Evolutionary conservation across 1,284 basidiomycete genomes (phyloP).

Genomic region (Stygiomarasmius scandens): DNA sequence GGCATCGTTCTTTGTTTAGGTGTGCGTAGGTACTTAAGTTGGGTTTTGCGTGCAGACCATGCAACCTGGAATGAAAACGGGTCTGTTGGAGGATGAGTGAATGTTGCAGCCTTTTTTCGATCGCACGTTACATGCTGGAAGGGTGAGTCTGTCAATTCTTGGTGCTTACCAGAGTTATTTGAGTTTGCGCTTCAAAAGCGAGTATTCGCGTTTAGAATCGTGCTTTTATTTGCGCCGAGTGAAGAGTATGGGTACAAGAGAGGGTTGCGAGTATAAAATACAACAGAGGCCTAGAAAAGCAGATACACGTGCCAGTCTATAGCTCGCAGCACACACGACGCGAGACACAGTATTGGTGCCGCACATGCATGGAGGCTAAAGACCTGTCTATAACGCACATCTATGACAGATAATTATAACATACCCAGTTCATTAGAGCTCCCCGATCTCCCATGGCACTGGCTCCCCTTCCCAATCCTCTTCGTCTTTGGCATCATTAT

Average conservation of each 20-base stretch:
- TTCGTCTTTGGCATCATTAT: slow-evolving; percentile 51
- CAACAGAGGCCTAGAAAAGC: too few relatives aligned
- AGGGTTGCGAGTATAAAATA: too few relatives aligned
- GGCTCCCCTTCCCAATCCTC: slow-evolving; percentile 84
- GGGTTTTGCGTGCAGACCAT: slow-evolving; percentile 34
- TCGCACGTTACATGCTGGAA: not conserved
- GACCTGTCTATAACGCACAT: not conserved
- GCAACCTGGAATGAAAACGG: slow-evolving; percentile 29
- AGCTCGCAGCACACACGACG: too few relatives aligned
- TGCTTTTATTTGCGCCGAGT: too few relatives aligned
- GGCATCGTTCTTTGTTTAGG: slow-evolving; percentile 32
- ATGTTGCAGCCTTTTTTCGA: not conserved
- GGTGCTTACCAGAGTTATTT: too few relatives aligned
- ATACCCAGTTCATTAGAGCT: slow-evolving; percentile 47
- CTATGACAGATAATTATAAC: slow-evolving; percentile 10
- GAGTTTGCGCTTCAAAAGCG: not conserved
- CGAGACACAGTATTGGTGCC: too few relatives aligned
- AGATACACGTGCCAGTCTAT: too few relatives aligned
- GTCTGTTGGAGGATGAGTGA: slow-evolving; percentile 16
- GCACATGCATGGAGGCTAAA: not conserved
- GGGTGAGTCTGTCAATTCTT: too few relatives aligned
- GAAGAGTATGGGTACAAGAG: too few relatives aligned
- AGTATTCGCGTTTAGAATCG: too few relatives aligned
- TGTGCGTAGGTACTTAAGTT: slow-evolving; percentile 33
- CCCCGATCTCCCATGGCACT: slow-evolving; percentile 76